phyloP scores from a whole-genome alignment of 352 stramenopile species.

The Globisporangium yorkense region DNA sequence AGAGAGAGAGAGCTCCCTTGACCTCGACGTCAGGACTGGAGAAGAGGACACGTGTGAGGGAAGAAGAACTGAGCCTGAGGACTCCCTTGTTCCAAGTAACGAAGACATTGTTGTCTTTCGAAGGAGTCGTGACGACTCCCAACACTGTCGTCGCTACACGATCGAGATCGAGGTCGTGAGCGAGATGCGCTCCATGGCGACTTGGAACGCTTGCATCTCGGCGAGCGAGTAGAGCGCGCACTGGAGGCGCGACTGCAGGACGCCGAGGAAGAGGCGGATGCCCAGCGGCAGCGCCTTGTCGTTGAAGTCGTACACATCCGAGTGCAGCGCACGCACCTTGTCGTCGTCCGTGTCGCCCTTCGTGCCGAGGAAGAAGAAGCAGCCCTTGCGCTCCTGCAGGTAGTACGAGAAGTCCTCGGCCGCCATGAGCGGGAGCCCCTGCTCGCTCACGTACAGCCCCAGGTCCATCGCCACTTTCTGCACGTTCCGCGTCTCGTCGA shows the following conservation, averaged over 20 bases:
- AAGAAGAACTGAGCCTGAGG: too few relatives aligned
- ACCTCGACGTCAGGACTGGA: too few relatives aligned
- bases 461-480: constrained; percentile 71
- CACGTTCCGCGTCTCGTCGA: constrained; percentile 73
- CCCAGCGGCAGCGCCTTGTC: constrained; percentile 78
- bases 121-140: too few relatives aligned
- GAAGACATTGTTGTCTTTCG: too few relatives aligned
- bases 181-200: constrained; percentile 70
- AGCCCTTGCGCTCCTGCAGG: constrained; percentile 74
- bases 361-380: constrained; percentile 82
- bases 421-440: constrained; percentile 88
- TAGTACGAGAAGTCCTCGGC: constrained; percentile 94
- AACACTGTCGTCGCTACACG: constrained; percentile 16
- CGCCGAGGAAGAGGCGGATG: constrained; percentile 73
- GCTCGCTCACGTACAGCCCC: constrained; percentile 68
- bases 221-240: constrained; percentile 59
- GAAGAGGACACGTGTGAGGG: too few relatives aligned
- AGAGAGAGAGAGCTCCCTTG: too few relatives aligned
- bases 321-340: constrained; percentile 64
- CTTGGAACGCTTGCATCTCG: constrained; percentile 72
- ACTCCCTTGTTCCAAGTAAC: too few relatives aligned
- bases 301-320: constrained; percentile 81
- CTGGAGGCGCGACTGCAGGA: constrained; percentile 62
- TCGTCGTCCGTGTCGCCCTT: constrained; percentile 56
- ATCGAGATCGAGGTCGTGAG: constrained; percentile 28